phyloP scores from a whole-genome alignment of 768 basidiomycete genomes.

The Tephrocybe rancida region DNA sequence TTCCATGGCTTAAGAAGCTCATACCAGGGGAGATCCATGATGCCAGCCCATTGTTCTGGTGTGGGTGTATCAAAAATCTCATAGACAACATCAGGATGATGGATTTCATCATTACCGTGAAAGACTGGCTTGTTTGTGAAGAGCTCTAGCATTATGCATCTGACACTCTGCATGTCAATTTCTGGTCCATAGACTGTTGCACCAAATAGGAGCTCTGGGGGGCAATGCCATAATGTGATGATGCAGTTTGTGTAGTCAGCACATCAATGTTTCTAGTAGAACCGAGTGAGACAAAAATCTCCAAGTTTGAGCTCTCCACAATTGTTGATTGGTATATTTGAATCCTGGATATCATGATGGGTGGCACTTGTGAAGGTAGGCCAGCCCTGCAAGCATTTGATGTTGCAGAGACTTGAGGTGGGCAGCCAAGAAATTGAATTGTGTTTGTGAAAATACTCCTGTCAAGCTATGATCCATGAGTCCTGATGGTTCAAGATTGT shows the following conservation, averaged over 20 bases:
- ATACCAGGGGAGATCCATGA: slow-evolving; percentile 92
- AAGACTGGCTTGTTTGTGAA: slow-evolving; percentile 97
- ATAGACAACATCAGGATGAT: slow-evolving; percentile 94
- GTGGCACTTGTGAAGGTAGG: slow-evolving; percentile 96
- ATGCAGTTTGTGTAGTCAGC: slow-evolving; percentile 99
- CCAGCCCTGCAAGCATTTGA: slow-evolving; percentile 94
- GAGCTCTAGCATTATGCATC: slow-evolving; percentile 98
- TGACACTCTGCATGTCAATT: slow-evolving; percentile 99
- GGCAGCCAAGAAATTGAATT: slow-evolving; percentile 81
- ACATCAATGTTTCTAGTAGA: slow-evolving; percentile 88
- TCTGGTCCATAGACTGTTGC: slow-evolving; percentile 96
- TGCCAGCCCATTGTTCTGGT: slow-evolving; percentile 77
- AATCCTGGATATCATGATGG: slow-evolving; percentile 98
- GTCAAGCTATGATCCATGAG: slow-evolving; percentile 98
- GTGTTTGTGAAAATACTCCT: slow-evolving; percentile 88
- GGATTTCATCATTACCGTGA: slow-evolving; percentile 97
- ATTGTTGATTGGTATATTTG: slow-evolving; percentile 93
- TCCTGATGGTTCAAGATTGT: too few species aligned
- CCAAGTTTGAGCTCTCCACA: slow-evolving; percentile 94
- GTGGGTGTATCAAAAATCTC: slow-evolving; percentile 91
- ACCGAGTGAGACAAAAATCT: slow-evolving; percentile 96
- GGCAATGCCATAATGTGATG: slow-evolving; percentile 98
- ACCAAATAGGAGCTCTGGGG: slow-evolving; percentile 93
- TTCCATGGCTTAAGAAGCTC: slow-evolving; percentile 95
- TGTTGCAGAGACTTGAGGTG: slow-evolving; percentile 94